Base-by-base conservation (phyloP, 2,329 filamentous ascomycete species). In the Ophiostoma ips region DNA sequence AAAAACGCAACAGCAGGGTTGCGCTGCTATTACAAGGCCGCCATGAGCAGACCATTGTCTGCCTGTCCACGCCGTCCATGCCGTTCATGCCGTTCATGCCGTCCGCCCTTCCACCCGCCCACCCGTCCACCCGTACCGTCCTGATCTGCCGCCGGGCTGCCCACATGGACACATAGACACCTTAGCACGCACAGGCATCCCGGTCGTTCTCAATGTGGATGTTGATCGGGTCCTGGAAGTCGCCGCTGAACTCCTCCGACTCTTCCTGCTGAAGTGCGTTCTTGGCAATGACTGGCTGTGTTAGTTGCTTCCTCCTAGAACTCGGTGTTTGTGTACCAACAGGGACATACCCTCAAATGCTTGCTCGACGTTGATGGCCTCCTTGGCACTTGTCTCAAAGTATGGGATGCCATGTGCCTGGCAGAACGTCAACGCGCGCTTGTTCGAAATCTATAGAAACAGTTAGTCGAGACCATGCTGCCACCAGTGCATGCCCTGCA, bases 311-410 rank as follows among this genome's bases (percentile, higher is more conserved):
- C n/a, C 13, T 46, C 28, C n/a, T 18, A 5, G 36, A 19, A 5
- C 11, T 4, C 21, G 5, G 9, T 3, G 36, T 18, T n/a, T n/a
- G 35, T 16, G 5, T n/a, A 16, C 35, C 16, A 24, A 48, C 37
- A 15, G 9, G 19, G 3, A 5, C 68, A 53, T 64, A 81, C 80
- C 78, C 66, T 86, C 81, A 59, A 80, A 80, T 24, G 76, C 76
- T 62, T 79, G 88, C 68, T 98, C 92, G 40, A 98, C 92, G 63
- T 98, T 98, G 69, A 95, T 84, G 53, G 90, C 92, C 68, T 98
- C 92, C 73, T 98, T 98, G 54, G 92, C 92, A 68, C 89, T 95
- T 16, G 92, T 98, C 78, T 98, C 92, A 62, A 98, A 98, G 69
- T 98, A 98, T 16, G 92, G 92, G 57, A 98, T 95, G 53, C 87